Conservation (phyloP, 2,329 filamentous ascomycete species). For the Trichoderma sp. region DNA sequence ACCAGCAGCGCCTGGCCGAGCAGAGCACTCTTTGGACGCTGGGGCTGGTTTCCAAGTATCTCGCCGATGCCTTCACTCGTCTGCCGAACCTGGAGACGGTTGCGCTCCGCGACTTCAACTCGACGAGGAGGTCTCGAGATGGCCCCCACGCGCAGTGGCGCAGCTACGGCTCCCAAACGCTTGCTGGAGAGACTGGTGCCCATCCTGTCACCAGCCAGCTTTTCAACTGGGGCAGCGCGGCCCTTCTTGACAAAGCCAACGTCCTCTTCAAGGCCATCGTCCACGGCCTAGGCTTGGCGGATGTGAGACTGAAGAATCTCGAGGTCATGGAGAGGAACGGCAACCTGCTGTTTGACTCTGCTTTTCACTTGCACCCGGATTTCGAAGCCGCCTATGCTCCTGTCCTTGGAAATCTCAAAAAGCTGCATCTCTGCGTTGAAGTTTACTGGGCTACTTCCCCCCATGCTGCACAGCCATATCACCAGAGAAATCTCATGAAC, state of each 20-base stretch:
- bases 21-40: constrained; percentile 41
- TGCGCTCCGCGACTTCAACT: constrained; percentile 61
- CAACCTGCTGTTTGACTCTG: constrained; percentile 40
- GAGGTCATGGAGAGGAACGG: constrained; percentile 49
- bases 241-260: constrained; percentile 31
- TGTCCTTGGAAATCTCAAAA: constrained; percentile 49
- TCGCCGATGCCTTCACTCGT: constrained; percentile 57
- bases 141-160: constrained; percentile 46
- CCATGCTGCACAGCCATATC: background rate
- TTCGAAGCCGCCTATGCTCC: constrained; percentile 41
- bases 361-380: constrained; percentile 44
- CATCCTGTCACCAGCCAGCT: constrained; percentile 21
- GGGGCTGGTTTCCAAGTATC: constrained; percentile 54
- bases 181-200: constrained; percentile 39
- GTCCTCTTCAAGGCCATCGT: constrained; percentile 46
- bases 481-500: constrained; percentile 29
- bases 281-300: constrained; percentile 45
- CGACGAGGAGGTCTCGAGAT: constrained; percentile 52
- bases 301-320: constrained; percentile 43
- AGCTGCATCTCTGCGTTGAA: constrained; percentile 42
- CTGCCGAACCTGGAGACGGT: constrained; percentile 58
- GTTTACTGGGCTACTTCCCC: background rate
- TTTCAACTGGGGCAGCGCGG: background rate
- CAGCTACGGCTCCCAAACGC: constrained; percentile 55
- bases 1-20: constrained; percentile 29